Evolutionary conservation across 1,284 basidiomycete genomes (phyloP).

Genomic region (Leccinum fallax): DNA sequence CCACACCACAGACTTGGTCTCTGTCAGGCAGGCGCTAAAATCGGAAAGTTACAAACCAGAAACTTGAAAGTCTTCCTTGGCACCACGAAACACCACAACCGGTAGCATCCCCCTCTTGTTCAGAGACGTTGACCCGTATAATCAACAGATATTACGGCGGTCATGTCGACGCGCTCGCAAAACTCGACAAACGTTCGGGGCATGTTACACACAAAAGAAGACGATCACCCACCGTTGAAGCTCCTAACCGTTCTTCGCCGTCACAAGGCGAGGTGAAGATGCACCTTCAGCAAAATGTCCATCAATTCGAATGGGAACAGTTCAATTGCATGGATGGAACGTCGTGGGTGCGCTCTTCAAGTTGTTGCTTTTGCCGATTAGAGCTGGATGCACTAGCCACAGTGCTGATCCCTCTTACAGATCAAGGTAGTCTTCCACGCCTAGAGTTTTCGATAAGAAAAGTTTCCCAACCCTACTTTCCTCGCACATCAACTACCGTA

Average conservation of each 20-base stretch:
- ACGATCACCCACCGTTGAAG: no score
- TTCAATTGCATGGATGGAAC: no score
- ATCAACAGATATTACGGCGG: neutral
- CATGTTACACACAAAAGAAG: neutral
- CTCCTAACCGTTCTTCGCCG: no score
- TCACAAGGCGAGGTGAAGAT: no score
- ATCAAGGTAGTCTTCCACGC: neutral
- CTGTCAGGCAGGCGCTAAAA: neutral
- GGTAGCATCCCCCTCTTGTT: neutral
- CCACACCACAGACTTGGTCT: no score
- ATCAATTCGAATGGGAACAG: no score
- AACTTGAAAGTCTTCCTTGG: neutral
- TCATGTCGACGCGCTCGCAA: neutral
- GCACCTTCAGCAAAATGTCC: no score
- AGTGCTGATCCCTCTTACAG: constrained; percentile 6
- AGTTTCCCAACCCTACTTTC: neutral
- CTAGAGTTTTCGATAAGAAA: constrained; percentile 5
- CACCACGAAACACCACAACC: neutral
- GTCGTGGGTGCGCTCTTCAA: no score
- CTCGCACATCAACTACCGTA: neutral
- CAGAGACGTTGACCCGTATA: neutral
- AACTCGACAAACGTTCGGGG: neutral
- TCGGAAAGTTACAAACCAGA: neutral
- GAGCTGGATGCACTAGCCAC: constrained; percentile 2
- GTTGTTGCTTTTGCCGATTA: neutral